A percentile compares a stretch with the other conserved stretches of the same genome.
Evolutionary conservation across 257 asterid species (phyloP).

Genomic region (Gardenia jasminoides): DNA sequence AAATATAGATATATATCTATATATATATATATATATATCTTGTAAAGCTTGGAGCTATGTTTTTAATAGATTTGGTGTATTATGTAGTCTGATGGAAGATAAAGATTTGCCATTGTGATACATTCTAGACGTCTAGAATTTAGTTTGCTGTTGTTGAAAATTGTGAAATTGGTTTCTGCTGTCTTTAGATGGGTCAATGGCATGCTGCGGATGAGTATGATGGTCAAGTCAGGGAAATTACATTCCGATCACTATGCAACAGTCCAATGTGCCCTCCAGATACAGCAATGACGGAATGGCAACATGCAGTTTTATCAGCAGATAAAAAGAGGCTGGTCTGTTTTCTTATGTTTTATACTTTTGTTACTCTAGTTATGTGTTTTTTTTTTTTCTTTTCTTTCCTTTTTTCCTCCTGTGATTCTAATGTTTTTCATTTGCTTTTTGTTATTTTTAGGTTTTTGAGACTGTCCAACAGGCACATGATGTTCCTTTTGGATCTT

Average conservation of each 20-base stretch:
- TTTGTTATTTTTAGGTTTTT: constrained; percentile 54
- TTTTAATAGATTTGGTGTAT: not conserved
- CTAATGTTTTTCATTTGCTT: constrained; percentile 8
- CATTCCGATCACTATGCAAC: constrained; percentile 63
- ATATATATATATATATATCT: too few relatives aligned
- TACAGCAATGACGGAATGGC: constrained; percentile 84
- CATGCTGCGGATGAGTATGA: constrained; percentile 68
- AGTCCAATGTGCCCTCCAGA: constrained; percentile 98
- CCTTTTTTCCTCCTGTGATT: not conserved
- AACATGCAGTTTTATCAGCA: constrained; percentile 60
- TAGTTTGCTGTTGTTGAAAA: not conserved
- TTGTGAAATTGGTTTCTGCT: constrained; percentile 15
- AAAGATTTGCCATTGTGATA: too few relatives aligned
- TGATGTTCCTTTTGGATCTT: constrained; percentile 96
- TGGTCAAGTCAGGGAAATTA: constrained; percentile 85
- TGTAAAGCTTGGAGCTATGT: not conserved
- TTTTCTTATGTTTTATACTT: not conserved
- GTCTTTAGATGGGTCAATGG: constrained; percentile 75
- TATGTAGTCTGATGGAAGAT: not conserved
- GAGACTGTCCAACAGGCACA: constrained; percentile 88
- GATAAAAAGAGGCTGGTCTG: constrained; percentile 51
- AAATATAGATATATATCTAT: too few relatives aligned
- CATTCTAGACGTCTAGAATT: not conserved
- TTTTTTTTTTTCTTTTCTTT: not conserved
- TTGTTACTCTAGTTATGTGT: not conserved